These are phyloP conservation scores for Ophiosphaerella herpotricha DNA, from an alignment of 2,329 filamentous ascomycete genomes.

Conservation along the genomic window DNA sequence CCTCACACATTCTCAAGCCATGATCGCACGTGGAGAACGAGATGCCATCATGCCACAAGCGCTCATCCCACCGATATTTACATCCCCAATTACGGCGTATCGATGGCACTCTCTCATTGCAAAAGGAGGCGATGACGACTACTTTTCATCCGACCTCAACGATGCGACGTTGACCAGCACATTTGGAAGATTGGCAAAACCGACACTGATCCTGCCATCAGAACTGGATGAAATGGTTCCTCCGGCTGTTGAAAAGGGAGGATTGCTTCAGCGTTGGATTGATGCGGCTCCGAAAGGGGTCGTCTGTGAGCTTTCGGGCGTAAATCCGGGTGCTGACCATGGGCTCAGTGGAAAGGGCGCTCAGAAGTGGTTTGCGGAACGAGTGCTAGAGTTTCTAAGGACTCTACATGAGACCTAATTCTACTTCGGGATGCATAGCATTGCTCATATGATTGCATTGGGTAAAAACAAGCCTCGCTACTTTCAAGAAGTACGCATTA, in stretches of 20 bases:
- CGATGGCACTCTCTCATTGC: constrained; percentile 20
- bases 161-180: background rate
- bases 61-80: constrained; percentile 14
- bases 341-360: background rate
- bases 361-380: background rate
- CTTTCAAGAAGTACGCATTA: too few relatives aligned
- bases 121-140: constrained; percentile 21
- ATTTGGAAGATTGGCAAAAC: constrained; percentile 11
- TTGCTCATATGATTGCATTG: too few relatives aligned
- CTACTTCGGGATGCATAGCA: too few relatives aligned
- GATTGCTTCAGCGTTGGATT: constrained; percentile 8
- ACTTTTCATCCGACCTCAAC: constrained; percentile 20
- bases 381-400: constrained; percentile 2
- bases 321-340: constrained; percentile 10
- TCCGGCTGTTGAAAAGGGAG: constrained; percentile 9
- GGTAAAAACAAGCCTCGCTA: too few relatives aligned
- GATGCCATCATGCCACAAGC: constrained; percentile 9
- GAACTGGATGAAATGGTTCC: constrained; percentile 24
- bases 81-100: constrained; percentile 19
- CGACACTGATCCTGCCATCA: constrained; percentile 14
- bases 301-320: constrained; percentile 4
- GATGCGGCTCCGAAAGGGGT: background rate
- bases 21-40: constrained; percentile 9
- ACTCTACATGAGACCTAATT: background rate
- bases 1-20: constrained; percentile 8